A percentile compares a stretch with the other conserved stretches of the same genome.
Conservation (phyloP, 805 yeast species). For the Komagataella kurtzmanii region DNA sequence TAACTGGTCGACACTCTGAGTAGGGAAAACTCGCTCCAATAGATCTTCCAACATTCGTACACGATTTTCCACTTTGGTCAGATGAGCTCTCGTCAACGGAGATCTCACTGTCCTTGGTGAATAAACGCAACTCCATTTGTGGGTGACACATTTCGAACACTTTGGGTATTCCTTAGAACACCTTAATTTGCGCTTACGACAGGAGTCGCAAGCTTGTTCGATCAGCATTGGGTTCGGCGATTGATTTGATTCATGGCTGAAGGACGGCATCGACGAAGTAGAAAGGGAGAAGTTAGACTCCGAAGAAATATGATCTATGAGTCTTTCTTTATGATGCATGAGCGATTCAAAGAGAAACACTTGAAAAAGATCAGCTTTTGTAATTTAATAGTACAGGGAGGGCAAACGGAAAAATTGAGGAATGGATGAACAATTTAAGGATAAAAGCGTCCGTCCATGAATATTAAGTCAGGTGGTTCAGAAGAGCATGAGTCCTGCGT, state of each 20-base stretch:
- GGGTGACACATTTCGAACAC: conserved; percentile 62
- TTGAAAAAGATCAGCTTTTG: not conserved
- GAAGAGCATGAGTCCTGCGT: not conserved
- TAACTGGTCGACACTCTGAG: conserved; percentile 28
- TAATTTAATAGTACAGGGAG: not conserved
- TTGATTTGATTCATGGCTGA: not conserved
- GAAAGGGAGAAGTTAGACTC: not conserved
- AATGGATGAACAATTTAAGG: not conserved
- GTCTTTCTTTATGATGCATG: not conserved
- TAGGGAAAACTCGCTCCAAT: conserved; percentile 26
- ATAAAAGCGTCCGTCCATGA: not conserved
- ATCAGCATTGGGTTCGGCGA: conserved; percentile 9
- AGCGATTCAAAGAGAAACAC: not conserved
- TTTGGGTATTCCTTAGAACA: conserved; percentile 72
- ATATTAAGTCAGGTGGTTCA: not conserved
- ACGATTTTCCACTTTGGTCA: conserved; percentile 61
- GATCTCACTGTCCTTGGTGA: conserved; percentile 70
- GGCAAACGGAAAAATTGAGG: not conserved
- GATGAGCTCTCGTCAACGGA: conserved; percentile 70
- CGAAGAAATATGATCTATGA: not conserved
- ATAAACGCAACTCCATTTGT: conserved; percentile 63
- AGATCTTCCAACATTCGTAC: conserved; percentile 32
- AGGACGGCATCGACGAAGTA: not conserved
- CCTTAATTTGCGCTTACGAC: conserved; percentile 66
- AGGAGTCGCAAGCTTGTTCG: conserved; percentile 69